These are phyloP conservation scores for Penicillium sp. DNA, from an alignment of 2,329 filamentous ascomycete genomes.

Conservation along the genomic window DNA sequence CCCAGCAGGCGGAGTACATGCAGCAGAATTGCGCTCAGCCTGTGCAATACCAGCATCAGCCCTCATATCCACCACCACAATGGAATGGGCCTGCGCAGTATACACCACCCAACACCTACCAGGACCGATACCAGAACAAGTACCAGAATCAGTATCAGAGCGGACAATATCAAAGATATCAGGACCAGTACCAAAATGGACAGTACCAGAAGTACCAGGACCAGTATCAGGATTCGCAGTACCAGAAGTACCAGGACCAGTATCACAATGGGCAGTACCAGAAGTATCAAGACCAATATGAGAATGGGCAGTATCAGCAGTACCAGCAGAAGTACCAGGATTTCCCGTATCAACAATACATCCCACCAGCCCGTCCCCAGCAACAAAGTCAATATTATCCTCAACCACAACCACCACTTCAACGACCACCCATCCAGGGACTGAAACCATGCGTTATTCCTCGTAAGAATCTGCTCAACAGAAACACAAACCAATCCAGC, in stretches of 20 bases:
- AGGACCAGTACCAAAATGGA: background rate
- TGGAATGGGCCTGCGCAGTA: background rate
- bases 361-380: background rate
- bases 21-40: background rate
- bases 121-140: background rate
- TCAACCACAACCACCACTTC: background rate
- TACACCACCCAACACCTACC: background rate
- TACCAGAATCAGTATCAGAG: background rate
- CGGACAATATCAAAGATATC: background rate
- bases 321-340: background rate
- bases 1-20: background rate
- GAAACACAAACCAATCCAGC: background rate
- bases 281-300: background rate
- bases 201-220: background rate
- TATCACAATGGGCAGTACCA: background rate
- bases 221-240: background rate
- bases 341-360: background rate
- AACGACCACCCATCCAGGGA: background rate
- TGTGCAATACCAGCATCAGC: background rate
- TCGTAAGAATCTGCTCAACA: background rate
- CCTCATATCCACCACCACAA: background rate
- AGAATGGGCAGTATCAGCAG: background rate
- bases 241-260: background rate
- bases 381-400: background rate
- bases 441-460: slow-evolving; percentile 4